Base-by-base conservation (phyloP, 164 flowering plant species). In the Dillenia suffruticosa region DNA sequence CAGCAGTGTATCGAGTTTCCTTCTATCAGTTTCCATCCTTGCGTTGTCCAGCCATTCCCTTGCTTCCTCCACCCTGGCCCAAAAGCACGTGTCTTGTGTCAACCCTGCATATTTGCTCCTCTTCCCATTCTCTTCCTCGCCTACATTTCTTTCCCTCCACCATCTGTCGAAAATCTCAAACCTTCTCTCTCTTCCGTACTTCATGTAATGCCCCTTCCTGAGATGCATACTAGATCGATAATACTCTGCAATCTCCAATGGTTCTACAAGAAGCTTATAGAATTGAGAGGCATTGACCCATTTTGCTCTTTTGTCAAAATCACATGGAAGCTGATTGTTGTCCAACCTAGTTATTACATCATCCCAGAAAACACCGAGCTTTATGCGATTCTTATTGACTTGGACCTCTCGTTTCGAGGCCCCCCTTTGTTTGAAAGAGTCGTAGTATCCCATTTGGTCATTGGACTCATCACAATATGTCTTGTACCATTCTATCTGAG, bases 61-160 rank as follows among this genome's bases (percentile, higher is more conserved):
- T 0, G 93, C 93, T 60, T 84, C 94, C 74, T 90, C 96, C 53
- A 90, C 74, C 66, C 66, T 76, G 0, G 94, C 96, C 96, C 96
- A 90, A 58, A 90, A 90, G 72, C 87, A 84, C 2, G 96, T 69
- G 64, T 90, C 96, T 66, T 87, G 93, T 7, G 96, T 90, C 69
- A 76, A 63, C 22, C 88, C 72, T 1, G 96, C 96, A 54, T 67
- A 80, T 55, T 55, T 75, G 72, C 70, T 85, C 68, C 96, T 80
- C 59, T 46, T 47, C 1, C 19, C 73, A 48, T 64, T 66, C 12
- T 70, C 69, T 26, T 73, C 71, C 12, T 61, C 70, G 0, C 14
- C 51, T 9, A 48, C 75, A 10, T 45, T 15, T 52, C 75, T 70
- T 10, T 75, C 77, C 12, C 51, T 70, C 93, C 87, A 87, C 96